Evolutionary conservation across 306 rosid genomes (phyloP), one percentile per base, ranked within the genome.

Genomic region (Cyamopsis tetragonoloba): DNA sequence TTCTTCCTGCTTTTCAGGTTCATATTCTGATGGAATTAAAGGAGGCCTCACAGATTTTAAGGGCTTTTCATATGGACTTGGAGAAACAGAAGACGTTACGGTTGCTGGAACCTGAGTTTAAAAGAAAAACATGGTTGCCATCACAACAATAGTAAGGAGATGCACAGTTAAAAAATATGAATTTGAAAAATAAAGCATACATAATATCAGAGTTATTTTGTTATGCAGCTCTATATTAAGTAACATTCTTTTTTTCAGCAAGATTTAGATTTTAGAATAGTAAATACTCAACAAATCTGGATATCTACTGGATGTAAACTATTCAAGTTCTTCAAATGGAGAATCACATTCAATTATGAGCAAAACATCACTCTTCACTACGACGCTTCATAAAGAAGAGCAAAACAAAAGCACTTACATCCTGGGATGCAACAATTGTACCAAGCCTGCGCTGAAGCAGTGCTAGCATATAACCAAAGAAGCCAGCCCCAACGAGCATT

Each of bases 391-490:
- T 49, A 58, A 17, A 44, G 61, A n/a, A 64, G 34, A 79, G 41
- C 43, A 70, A 53, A 46, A 51, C 68, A 68, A 10, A 39, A 81
- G 62, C 58, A 72, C 93, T 88, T 70, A 91, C 96, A 70, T 74
- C 88, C 68, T 80, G 84, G 8, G 89, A 80, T 14, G 88, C 84
- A 28, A 80, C 89, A 57, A 86, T 84, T 47, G 91, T 80, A 43
- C 88, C 74, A 59, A 91, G 85, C 74, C 95, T 75, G 5, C 87
- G 77, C 74, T 91, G 97, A 76, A 91, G 84, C 80, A 91, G 77
- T 38, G 97, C 97, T 72, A 91, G 51, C 89, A 91, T 85, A 69
- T 91, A 91, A 68, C 97, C 97, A 60, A 91, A 88, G 85, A 91
- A 91, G 49, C 89, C 97, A 74, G 97, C 91, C 20, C 86, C 96